phyloP scores from a whole-genome alignment of 1,139 yeast genomes.

The Scheffersomyces segobiensis region DNA sequence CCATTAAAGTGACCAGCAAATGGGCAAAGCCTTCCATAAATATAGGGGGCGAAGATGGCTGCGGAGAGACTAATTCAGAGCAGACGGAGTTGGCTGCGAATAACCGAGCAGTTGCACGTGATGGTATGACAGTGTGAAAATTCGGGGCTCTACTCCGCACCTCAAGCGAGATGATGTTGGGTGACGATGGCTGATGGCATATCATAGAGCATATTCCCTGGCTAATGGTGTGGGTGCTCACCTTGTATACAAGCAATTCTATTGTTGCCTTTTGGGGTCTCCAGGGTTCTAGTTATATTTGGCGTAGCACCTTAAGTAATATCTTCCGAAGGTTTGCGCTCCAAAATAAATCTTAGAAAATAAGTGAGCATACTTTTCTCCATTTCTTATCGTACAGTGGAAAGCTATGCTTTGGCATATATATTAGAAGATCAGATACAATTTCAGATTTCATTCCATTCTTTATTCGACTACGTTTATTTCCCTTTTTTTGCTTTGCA shows the following conservation, averaged over 20 bases:
- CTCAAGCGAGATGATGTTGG: not conserved
- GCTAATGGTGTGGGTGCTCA: not conserved
- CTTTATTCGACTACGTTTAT: not conserved
- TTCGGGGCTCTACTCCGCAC: conserved; percentile 1
- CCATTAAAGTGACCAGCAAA: not conserved
- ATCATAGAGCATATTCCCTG: not conserved
- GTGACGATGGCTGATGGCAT: not conserved
- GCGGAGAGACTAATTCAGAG: not conserved
- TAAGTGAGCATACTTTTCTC: not conserved
- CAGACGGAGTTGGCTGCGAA: not conserved
- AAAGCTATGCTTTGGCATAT: not conserved
- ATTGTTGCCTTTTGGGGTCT: not conserved
- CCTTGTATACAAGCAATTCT: not conserved
- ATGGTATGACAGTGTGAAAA: not conserved
- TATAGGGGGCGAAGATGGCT: not conserved
- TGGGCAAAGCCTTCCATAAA: no score
- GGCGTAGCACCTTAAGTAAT: not conserved
- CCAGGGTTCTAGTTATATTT: no score
- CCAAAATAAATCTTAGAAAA: not conserved
- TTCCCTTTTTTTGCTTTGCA: no score
- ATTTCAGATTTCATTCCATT: not conserved
- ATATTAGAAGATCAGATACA: not conserved
- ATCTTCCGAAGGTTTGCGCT: not conserved
- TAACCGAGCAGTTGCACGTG: not conserved
- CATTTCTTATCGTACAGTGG: not conserved